Base-by-base conservation (phyloP, 1,139 yeast species). In the Eremothecium coryli region DNA sequence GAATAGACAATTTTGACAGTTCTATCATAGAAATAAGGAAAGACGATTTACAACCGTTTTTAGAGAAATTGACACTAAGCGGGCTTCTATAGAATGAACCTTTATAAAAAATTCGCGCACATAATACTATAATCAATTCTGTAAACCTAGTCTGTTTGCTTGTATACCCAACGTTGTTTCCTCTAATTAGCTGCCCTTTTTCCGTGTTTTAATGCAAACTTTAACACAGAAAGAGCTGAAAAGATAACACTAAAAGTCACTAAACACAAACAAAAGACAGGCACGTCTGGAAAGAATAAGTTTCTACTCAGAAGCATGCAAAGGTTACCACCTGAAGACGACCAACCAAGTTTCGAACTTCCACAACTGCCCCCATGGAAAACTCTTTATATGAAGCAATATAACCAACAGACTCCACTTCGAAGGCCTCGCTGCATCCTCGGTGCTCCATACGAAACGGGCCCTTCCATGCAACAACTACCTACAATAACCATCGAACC, bases 1-100 rank as follows among this genome's bases (percentile, higher is more conserved):
- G 93, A 49, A 80, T 90, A 41, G 97, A 93, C 57, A 85, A 94
- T 49, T 90, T 90, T 59, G 97, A 90, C 52, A 82, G 94, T 43
- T 78, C 96, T 2, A 84, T 90, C 23, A 85, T 93, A 29, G 97
- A 90, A 59, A 78, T 93, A 31, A 64, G 85, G 39, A 80, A 78
- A 52, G 95, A 86, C 37, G 98, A 93, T 54, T 65, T 90, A 46
- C 69, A 86, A 3, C 85, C 95, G 29, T 90, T 90, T 52, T 63
- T 90, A 44, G 98, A 90, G 56, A 76, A 76, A 38, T 64, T 90
- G 38, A 73, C 79, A 4, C 47, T 73, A 29, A 68, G 73, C 51
- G 73, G 73, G 3, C 48, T 68, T 27, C 52, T 66, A 13, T 61
- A 37, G 48, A 18, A 15, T 16, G 4, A 22, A 22, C n/a, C n/a